Percentiles rank a stretch among this genome's conserved stretches.
phyloP scores from a whole-genome alignment of 176 grass and related monocot genomes.

The Olyra latifolia region DNA sequence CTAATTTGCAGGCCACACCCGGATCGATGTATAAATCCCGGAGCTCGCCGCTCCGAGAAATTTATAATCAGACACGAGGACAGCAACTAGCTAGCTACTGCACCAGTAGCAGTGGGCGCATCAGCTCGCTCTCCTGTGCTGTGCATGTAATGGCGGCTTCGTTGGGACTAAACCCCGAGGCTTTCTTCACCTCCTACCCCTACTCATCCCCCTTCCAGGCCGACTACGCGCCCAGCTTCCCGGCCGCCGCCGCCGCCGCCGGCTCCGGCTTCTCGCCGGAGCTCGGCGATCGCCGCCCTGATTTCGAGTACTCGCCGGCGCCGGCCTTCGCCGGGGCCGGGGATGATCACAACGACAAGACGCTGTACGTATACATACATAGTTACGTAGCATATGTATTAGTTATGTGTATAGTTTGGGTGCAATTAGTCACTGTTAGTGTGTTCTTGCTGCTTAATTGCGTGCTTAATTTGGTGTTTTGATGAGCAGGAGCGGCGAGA shows the following conservation, averaged over 20 bases:
- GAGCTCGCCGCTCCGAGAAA: background rate
- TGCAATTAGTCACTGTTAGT: background rate
- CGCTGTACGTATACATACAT: background rate
- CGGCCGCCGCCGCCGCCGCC: background rate
- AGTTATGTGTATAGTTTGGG: background rate
- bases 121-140: background rate
- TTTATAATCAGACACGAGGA: background rate
- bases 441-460: background rate
- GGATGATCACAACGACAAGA: background rate
- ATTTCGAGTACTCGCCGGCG: slow-evolving; percentile 15
- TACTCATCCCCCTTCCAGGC: slow-evolving; percentile 31
- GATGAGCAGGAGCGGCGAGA: slow-evolving; percentile 1
- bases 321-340: background rate
- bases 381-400: background rate
- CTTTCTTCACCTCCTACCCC: slow-evolving; percentile 16
- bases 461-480: background rate
- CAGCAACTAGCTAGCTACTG: background rate
- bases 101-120: background rate
- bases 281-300: background rate
- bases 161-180: slow-evolving; percentile 47
- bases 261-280: background rate
- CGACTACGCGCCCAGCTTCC: background rate
- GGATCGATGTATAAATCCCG: slow-evolving; percentile 36
- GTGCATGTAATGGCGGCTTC: slow-evolving; percentile 47
- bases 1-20: background rate